Conservation (phyloP, 306 rosid species). For the Geum urbanum region DNA sequence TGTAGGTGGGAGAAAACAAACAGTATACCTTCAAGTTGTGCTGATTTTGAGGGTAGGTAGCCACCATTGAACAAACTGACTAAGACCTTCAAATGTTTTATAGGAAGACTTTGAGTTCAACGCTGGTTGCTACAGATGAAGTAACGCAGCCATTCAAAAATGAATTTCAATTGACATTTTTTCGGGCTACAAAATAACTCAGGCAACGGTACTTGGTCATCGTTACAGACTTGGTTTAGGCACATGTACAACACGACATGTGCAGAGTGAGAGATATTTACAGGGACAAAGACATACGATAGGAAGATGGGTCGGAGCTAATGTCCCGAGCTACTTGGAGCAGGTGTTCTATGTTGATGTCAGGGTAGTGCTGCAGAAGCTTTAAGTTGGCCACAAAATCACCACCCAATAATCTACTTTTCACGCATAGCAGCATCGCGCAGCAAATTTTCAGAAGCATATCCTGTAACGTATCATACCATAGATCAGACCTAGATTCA, state of each 20-base stretch:
- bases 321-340: constrained; percentile 69
- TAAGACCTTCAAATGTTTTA: neutral
- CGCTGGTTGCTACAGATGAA: neutral
- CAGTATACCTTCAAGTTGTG: neutral
- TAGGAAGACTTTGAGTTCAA: neutral
- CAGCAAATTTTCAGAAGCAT: constrained; percentile 79
- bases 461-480: constrained; percentile 41
- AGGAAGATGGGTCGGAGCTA: constrained; percentile 52
- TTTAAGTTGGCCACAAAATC: constrained; percentile 68
- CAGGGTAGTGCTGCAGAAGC: constrained; percentile 73
- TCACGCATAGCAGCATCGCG: constrained; percentile 72
- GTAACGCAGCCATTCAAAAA: too few species aligned
- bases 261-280: constrained; percentile 14
- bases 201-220: neutral
- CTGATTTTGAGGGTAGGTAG: constrained; percentile 11
- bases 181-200: constrained; percentile 3
- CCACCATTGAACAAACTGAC: neutral
- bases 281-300: constrained; percentile 41
- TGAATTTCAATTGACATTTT: neutral
- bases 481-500: constrained; percentile 2
- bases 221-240: constrained; percentile 12
- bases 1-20: neutral
- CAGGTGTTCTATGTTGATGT: constrained; percentile 56
- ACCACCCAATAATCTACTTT: constrained; percentile 54
- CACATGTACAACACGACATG: neutral